Evolutionary conservation across 768 basidiomycete species (phyloP).

Genomic region (Tylopilus intermedius): DNA sequence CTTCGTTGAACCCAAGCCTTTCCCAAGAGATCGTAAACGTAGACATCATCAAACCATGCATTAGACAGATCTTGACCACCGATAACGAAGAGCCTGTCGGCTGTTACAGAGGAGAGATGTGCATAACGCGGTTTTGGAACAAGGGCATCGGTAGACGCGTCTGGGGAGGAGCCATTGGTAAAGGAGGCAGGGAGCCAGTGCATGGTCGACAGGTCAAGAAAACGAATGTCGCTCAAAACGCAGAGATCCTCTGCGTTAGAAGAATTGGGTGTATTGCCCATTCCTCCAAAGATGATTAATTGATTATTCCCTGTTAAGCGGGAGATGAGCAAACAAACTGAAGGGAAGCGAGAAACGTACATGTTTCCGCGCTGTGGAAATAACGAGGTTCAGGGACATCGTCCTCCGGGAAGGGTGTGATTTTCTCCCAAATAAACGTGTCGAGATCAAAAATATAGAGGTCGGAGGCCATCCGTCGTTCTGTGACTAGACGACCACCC

Average conservation of each 20-base stretch:
- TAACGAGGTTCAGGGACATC: constrained; percentile 80
- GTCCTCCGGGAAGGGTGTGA: constrained; percentile 57
- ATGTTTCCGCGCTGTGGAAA: constrained; percentile 90
- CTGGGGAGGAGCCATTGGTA: constrained; percentile 29
- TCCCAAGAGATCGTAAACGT: constrained; percentile 74
- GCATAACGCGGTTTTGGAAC: constrained; percentile 88
- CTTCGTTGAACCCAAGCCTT: constrained; percentile 77
- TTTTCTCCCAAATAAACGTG: constrained; percentile 73
- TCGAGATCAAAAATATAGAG: constrained; percentile 86
- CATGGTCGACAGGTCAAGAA: constrained; percentile 70
- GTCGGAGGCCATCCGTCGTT: constrained; percentile 84
- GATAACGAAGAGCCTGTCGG: constrained; percentile 82
- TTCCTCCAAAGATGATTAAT: constrained; percentile 91
- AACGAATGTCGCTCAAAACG: constrained; percentile 89
- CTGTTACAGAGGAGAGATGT: constrained; percentile 84
- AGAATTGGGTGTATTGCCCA: constrained; percentile 76
- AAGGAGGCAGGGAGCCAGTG: constrained; percentile 61
- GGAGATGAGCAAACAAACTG: constrained; percentile 11
- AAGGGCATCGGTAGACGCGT: constrained; percentile 41
- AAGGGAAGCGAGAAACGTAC: constrained; percentile 34
- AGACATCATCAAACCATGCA: constrained; percentile 89
- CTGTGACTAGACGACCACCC: constrained; percentile 85
- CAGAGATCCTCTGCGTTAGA: constrained; percentile 74
- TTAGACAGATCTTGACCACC: constrained; percentile 94
- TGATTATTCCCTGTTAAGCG: constrained; percentile 66